Base-by-base conservation (phyloP, 2,329 filamentous ascomycete genomes). In the Aspergillus pseudotamarii region DNA sequence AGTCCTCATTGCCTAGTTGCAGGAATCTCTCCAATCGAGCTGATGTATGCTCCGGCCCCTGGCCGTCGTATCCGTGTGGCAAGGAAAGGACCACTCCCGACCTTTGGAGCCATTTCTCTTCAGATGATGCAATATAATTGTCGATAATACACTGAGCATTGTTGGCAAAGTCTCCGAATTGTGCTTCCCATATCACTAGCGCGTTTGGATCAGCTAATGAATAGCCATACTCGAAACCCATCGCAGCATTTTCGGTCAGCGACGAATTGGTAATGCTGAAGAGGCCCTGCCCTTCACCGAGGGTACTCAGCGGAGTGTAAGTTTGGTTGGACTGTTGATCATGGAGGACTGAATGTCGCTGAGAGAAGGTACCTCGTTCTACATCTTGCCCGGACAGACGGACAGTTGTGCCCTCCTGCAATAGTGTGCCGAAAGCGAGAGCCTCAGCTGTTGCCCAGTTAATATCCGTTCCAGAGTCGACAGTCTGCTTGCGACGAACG, bases 91-190 rank as follows among this genome's bases (percentile, higher is more conserved):
- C 58, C 23, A 59, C 9, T 3, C 58, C 58, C 2, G 58, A 59
- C 14, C 58, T 48, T 50, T 46, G 58, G 34, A 59, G 34, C 58
- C 46, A 59, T 26, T 59, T 60, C 3, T 51, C 26, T n/a, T 51
- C 48, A 10, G 48, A 51, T 6, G 95, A 97, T 56, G 95, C 94
- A 72, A 99, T 90, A 82, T 99, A 99, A 81, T 99, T 95, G 79
- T 99, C 95, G 75, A 98, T 96, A 80, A 99, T 96, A 79, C 93
- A 96, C 82, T 99, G 95, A 43, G 95, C 94, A 76, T 97, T 98
- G 87, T 99, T 99, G 85, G 95, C 95, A 75, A 99, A 99, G 81
- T 99, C 95, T 85, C 95, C 95, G 75, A 99, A 99, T 81, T 99
- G 95, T 45, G 95, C 95, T 83, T 99, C 95, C 95, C 95, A 99